These are phyloP conservation scores for Phylloporus arenicola DNA, from an alignment of 768 basidiomycete genomes.

Conservation along the genomic window DNA sequence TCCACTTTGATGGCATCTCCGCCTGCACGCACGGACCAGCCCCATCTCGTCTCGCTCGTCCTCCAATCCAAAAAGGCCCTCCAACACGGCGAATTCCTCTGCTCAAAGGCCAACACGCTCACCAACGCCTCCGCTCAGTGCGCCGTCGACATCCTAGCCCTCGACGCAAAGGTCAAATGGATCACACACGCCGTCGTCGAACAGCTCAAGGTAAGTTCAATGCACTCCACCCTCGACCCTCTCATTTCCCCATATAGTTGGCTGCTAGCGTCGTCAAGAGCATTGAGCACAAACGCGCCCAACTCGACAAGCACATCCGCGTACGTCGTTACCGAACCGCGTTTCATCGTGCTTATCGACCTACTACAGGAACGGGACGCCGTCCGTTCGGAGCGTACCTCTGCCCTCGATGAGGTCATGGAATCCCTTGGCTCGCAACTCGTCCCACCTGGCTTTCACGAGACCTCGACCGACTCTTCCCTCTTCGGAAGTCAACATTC, in stretches of 20 bases:
- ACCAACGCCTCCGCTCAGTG: conserved; percentile 63
- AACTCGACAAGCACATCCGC: conserved; percentile 55
- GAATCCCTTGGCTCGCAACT: conserved; percentile 67
- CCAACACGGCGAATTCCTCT: conserved; percentile 71
- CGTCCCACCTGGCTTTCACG: conserved; percentile 76
- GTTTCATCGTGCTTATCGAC: not conserved
- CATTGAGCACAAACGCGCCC: conserved; percentile 65
- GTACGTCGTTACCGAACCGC: conserved; percentile 32
- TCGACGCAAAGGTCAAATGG: conserved; percentile 80
- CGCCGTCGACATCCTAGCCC: conserved; percentile 65
- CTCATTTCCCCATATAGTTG: conserved; percentile 41
- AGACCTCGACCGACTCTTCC: conserved; percentile 59
- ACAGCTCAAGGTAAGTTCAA: conserved; percentile 58
- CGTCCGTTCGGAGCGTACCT: conserved; percentile 52
- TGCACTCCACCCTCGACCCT: not conserved
- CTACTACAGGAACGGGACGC: conserved; percentile 63
- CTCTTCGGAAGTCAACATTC: conserved; percentile 76
- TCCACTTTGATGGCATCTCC: conserved; percentile 17
- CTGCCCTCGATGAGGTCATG: conserved; percentile 61
- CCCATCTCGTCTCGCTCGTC: conserved; percentile 70
- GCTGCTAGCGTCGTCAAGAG: conserved; percentile 68
- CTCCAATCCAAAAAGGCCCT: conserved; percentile 80
- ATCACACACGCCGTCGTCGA: conserved; percentile 66
- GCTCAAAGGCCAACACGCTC: conserved; percentile 56
- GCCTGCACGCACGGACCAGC: conserved; percentile 34